Conservation (phyloP, 2,329 filamentous ascomycete species). For the Diaporthe sp. region DNA sequence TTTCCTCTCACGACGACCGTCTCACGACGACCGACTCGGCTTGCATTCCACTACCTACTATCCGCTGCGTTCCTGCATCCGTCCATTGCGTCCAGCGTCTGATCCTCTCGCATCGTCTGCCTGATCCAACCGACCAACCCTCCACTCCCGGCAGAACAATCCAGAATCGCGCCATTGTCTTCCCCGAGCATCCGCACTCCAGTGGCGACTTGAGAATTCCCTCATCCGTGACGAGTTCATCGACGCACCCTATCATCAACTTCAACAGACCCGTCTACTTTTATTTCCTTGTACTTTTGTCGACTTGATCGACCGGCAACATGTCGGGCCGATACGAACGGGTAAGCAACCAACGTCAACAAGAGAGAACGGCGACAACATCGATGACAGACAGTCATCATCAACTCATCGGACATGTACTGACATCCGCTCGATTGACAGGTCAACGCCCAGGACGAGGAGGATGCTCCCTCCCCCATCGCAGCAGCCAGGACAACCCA, state of each 20-base stretch:
- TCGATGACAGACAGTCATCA: not conserved
- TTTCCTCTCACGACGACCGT: not conserved
- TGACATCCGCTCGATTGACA: conserved; percentile 48
- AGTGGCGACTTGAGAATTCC: not conserved
- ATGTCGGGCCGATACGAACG: conserved; percentile 72
- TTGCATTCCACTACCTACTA: conserved; percentile 6
- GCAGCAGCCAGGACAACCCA: conserved; percentile 49
- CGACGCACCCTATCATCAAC: not conserved
- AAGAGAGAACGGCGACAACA: not conserved
- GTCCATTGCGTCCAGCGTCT: conserved; percentile 2
- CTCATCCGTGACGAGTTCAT: not conserved
- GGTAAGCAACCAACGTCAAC: conserved; percentile 56
- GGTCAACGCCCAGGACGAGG: conserved; percentile 72
- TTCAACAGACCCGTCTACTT: not conserved
- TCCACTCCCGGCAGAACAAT: conserved; percentile 11
- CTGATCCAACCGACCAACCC: conserved; percentile 3
- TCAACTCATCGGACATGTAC: not conserved
- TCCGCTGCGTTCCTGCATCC: conserved; percentile 18
- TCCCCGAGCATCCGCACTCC: not conserved
- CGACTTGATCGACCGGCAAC: conserved; percentile 45
- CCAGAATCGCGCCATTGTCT: conserved; percentile 9
- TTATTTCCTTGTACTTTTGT: not conserved
- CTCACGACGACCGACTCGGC: not conserved
- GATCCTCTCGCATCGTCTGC: conserved; percentile 27
- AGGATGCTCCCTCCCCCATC: conserved; percentile 57